Evolutionary conservation across 441 rosid species (phyloP), one percentile per base, ranked within the genome.

Genomic region (Jatropha podagrica): DNA sequence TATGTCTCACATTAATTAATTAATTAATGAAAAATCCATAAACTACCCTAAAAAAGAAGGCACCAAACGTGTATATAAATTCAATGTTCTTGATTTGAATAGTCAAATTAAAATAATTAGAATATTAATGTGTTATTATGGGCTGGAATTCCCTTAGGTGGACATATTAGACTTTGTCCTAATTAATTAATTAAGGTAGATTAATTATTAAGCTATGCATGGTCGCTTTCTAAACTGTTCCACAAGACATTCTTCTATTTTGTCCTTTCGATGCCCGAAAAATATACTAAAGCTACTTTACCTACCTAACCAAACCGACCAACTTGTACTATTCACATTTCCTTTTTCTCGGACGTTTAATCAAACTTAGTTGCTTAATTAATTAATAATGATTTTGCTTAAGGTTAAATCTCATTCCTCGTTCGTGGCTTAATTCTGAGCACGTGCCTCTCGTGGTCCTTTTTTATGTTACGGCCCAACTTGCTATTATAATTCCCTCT

Each of bases 381-480:
- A 27, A 44, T 23, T 23, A 23, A 23, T 23, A 23, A 23, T 23
- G 23, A 23, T 23, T 23, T 23, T 23, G 23, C 52, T 61, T 7
- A 0, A 17, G 23, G 23, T 49, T 44, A 42, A 71, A 18, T 18
- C 27, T 52, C 38, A 13, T 18, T 46, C 44, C 26, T 49, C 23
- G 23, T 23, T 79, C 20, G 66, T 77, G 81, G 75, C 66, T 69
- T 41, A 71, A 78, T 76, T 49, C 55, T 77, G 8, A 48, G 79
- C 83, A 81, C 78, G 81, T 83, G 86, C 14, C 76, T 73, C 73
- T 75, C 60, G 27, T 74, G 80, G 79, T 83, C 79, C 84, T 41
- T 14, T 55, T 77, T 71, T 18, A 1, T 56, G 37, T 52, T 67
- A 48, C 73, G 66, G 38, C 65, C 69, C 79, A 67, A 75, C 78